Evolutionary conservation across 2,329 filamentous ascomycete species (phyloP), one percentile per base, ranked within the genome.

Genomic region (Microsporum canis): DNA sequence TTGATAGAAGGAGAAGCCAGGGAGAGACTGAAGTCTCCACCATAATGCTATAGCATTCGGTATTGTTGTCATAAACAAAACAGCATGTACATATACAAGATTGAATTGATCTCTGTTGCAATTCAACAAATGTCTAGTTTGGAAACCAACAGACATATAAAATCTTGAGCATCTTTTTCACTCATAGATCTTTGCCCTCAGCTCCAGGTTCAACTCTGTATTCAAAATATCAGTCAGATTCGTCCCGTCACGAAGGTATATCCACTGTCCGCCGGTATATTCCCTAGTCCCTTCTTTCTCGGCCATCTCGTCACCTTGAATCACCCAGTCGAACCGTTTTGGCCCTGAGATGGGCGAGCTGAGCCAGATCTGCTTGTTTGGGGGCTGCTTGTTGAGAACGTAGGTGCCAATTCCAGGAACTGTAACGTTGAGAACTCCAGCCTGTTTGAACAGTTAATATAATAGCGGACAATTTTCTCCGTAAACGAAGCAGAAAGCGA

Each of bases 301-400:
- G 68, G 85, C 76, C 79, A 91, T 88, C 36, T 82, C 80, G 68
- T 94, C 89, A 62, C 86, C 73, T 61, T 73, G 71, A 12, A 91
- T 73, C 60, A 95, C 88, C 83, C 89, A 99, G 74, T 97, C 91
- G 77, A 87, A 99, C 62, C 92, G 86, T 77, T 96, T 96, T 12
- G 94, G 94, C 0, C 94, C 94, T 4, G 89, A 91, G 60, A 90
- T 79, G 3, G 94, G 94, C 49, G 90, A 95, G 41, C 89, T 94
- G 53, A 97, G 84, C 94, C 94, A 99, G 71, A 99, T 96, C 72
- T 87, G 94, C 79, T 91, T 94, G 80, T 96, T 97, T 23, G 92
- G 91, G 0, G 94, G 94, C 75, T 99, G 94, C 76, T 99, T 99
- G 83, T 99, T 99, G 77, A 99, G 82, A 63, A 99, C 89, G 72